Evolutionary conservation across 768 basidiomycete genomes (phyloP), one percentile per base, ranked within the genome.

Genomic region (Boletus rubescentipes): DNA sequence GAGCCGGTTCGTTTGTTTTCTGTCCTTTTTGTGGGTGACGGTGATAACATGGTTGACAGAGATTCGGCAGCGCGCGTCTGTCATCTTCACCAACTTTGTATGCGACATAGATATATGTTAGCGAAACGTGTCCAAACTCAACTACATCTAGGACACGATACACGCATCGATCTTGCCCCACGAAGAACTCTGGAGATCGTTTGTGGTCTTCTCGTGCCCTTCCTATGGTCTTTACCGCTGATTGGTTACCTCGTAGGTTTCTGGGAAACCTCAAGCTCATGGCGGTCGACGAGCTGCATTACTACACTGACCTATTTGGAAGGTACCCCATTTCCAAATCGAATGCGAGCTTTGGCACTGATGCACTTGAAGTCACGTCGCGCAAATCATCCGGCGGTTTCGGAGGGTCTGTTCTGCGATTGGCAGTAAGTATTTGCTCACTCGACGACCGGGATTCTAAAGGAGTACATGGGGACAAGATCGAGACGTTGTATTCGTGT

Each of bases 11-110:
- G 71, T 60, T 46, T 15, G 0, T 11, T 49, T 46, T 9, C 2
- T 32, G 2, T 21, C 9, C 21, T 1, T 43, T 34, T 32, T 40
- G 12, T 29, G 15, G 32, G 21, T 12, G 38, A 29, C 23, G 8
- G 29, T 48, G 18, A 38, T 39, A 34, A 38, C 23, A 42, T 45
- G 35, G 29, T 39, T 34, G 38, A 16, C 46, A 89, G 87, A 68
- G 16, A 86, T 94, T 51, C 81, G 93, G 41, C 83, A 86, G 47
- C 81, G 73, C 2, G 85, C 86, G 0, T 90, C 89, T 0, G 81
- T 93, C 21, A 87, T 96, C 46, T 89, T 95, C 63, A 93, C 93
- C 5, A 96, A 96, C 65, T 93, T 93, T 61, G 90, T 89, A 61
- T n/a, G 81, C 42, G 12, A 31, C 14, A n/a, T 16, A 16, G 14